These are phyloP conservation scores for Anisogramma anomala DNA, from an alignment of 2,329 filamentous ascomycete species.

Conservation along the genomic window DNA sequence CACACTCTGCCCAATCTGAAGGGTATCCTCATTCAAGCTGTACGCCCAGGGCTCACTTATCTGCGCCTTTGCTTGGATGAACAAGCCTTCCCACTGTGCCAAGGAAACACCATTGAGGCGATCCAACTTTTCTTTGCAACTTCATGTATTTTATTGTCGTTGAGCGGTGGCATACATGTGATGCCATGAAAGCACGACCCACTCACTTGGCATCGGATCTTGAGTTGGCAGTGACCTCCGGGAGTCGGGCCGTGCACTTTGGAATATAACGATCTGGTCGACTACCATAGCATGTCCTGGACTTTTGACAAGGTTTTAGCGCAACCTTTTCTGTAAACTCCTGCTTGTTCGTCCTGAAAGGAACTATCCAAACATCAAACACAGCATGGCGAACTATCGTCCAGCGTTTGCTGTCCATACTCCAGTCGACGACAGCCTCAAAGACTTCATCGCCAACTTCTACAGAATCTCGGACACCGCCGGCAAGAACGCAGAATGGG, in stretches of 20 bases:
- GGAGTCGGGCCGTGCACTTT: neutral
- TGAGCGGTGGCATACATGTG: neutral
- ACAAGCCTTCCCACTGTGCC: neutral
- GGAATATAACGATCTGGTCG: neutral
- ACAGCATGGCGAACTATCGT: conserved; percentile 17
- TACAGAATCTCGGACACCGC: conserved; percentile 32
- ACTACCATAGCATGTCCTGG: neutral
- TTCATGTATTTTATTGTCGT: neutral
- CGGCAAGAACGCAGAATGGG: conserved; percentile 32
- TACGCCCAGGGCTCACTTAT: no score
- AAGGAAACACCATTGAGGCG: neutral
- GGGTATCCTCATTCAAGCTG: no score
- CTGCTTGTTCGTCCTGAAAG: no score
- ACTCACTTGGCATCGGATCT: neutral
- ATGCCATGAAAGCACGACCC: neutral
- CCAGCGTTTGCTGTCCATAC: conserved; percentile 20
- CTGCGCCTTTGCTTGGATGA: neutral
- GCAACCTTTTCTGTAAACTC: no score
- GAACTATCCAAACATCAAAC: no score
- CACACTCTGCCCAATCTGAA: no score
- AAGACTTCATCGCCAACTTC: conserved; percentile 31
- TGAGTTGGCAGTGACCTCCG: neutral
- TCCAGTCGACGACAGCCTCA: conserved; percentile 16
- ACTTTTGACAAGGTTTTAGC: neutral
- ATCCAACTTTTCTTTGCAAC: neutral